A percentile compares a stretch with the other conserved stretches of the same genome.
These are phyloP conservation scores for Tricholoma sp. DNA, from an alignment of 768 basidiomycete species.

Conservation along the genomic window DNA sequence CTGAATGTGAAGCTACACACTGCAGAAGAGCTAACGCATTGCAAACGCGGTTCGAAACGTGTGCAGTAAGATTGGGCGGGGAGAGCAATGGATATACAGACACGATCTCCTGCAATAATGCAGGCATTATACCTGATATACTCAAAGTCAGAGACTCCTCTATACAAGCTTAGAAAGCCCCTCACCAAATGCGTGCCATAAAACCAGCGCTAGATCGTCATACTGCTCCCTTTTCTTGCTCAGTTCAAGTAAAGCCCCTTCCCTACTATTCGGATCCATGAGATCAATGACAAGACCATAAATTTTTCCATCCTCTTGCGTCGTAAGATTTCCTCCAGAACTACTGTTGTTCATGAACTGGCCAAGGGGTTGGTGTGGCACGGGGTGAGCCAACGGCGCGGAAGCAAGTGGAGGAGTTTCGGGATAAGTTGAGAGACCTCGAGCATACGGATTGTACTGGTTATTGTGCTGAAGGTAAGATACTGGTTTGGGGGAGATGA, in stretches of 20 bases:
- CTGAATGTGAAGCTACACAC: conserved; percentile 96
- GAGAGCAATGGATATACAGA: conserved; percentile 95
- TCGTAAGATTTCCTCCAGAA: conserved; percentile 22
- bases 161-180: conserved; percentile 12
- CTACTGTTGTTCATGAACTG: conserved; percentile 32
- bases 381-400: conserved; percentile 50
- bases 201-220: conserved; percentile 93
- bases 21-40: conserved; percentile 97
- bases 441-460: conserved; percentile 56
- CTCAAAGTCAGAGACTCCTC: not conserved
- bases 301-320: conserved; percentile 70
- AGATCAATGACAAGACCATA: conserved; percentile 87
- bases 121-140: conserved; percentile 88
- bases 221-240: conserved; percentile 99
- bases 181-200: conserved; percentile 98
- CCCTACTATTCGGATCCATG: conserved; percentile 77
- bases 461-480: conserved; percentile 60
- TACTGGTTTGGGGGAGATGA: conserved; percentile 56
- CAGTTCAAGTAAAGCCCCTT: conserved; percentile 87
- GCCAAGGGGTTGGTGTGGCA: conserved; percentile 43
- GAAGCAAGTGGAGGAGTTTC: conserved; percentile 57
- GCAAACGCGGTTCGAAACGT: conserved; percentile 97
- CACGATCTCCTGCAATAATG: conserved; percentile 94
- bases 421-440: conserved; percentile 49
- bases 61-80: conserved; percentile 93